Conservation (phyloP, 768 basidiomycete genomes). For the Lactarius deliciosus region DNA sequence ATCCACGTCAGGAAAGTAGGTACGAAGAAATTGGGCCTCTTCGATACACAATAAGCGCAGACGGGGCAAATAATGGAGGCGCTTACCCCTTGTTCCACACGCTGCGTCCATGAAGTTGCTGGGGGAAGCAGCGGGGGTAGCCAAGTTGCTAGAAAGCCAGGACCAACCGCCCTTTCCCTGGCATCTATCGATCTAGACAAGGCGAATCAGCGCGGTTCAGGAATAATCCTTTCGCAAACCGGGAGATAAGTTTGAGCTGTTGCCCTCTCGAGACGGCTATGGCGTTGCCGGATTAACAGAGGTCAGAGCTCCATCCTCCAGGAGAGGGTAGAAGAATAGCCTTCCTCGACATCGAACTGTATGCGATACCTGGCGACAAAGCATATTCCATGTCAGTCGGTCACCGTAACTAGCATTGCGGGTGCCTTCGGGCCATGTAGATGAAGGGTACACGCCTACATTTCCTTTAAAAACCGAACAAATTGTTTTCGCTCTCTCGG, state of each 20-base stretch:
- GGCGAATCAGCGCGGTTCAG: conserved; percentile 17
- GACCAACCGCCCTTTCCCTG: conserved; percentile 37
- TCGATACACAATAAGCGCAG: conserved; percentile 6
- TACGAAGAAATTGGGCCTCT: conserved; percentile 67
- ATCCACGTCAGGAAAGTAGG: conserved; percentile 70
- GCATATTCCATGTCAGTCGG: conserved; percentile 22
- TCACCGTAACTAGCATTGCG: no score
- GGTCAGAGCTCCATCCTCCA: conserved; percentile 57
- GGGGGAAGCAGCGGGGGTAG: conserved; percentile 37
- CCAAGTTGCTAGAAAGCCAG: conserved; percentile 58
- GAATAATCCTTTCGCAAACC: background rate
- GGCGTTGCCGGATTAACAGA: conserved; percentile 51
- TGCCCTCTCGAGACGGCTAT: conserved; percentile 54
- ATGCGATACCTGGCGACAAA: conserved; percentile 19
- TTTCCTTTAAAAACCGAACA: conserved; percentile 8
- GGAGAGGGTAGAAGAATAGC: conserved; percentile 41
- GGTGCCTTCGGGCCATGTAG: background rate
- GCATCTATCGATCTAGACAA: conserved; percentile 34
- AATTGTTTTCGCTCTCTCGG: background rate
- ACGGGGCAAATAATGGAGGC: conserved; percentile 4
- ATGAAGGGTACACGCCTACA: conserved; percentile 12
- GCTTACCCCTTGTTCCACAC: conserved; percentile 66
- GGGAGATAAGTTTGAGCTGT: conserved; percentile 35
- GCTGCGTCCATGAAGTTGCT: conserved; percentile 43
- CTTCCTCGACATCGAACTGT: conserved; percentile 24